Conservation (phyloP, 2,329 filamentous ascomycete genomes). For the Ophiocordyceps camponoti-floridani region DNA sequence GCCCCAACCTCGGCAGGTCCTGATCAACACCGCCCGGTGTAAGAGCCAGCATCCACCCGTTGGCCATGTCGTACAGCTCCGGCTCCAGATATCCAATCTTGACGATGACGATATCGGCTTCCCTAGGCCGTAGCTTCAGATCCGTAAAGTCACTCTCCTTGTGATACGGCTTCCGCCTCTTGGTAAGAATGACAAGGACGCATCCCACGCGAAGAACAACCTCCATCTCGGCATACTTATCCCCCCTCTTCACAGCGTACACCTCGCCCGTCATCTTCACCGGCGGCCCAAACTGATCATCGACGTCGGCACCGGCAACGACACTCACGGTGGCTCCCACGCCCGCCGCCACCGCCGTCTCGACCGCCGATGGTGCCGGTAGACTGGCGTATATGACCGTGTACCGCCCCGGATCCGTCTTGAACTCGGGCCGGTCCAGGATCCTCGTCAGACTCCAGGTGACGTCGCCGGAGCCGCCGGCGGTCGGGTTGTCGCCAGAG, state of each 20-base stretch:
- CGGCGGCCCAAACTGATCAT: conserved; percentile 26
- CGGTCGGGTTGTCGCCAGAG: conserved; percentile 36
- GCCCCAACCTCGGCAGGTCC: conserved; percentile 27
- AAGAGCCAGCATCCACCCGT: conserved; percentile 33
- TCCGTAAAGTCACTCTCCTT: conserved; percentile 31
- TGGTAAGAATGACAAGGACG: conserved; percentile 31
- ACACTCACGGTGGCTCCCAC: conserved; percentile 28
- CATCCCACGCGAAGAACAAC: conserved; percentile 30
- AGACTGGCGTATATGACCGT: conserved; percentile 34
- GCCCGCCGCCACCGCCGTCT: conserved; percentile 22
- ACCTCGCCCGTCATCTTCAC: conserved; percentile 31
- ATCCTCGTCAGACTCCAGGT: conserved; percentile 30
- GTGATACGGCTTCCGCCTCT: conserved; percentile 34
- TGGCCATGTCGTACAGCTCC: conserved; percentile 33
- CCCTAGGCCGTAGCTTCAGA: conserved; percentile 24
- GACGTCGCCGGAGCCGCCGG: conserved; percentile 33
- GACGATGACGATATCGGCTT: conserved; percentile 31
- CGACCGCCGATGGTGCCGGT: conserved; percentile 25
- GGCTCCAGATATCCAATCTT: conserved; percentile 39
- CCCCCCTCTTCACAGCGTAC: conserved; percentile 30
- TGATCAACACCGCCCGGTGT: conserved; percentile 37
- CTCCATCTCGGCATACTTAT: conserved; percentile 13
- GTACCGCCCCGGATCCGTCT: conserved; percentile 12
- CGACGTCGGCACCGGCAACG: conserved; percentile 30
- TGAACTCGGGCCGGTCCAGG: conserved; percentile 25